Percentiles rank a stretch among this genome's conserved stretches.
These are phyloP conservation scores for Cephaloascus fragrans DNA, from an alignment of 805 yeast species.

Conservation along the genomic window DNA sequence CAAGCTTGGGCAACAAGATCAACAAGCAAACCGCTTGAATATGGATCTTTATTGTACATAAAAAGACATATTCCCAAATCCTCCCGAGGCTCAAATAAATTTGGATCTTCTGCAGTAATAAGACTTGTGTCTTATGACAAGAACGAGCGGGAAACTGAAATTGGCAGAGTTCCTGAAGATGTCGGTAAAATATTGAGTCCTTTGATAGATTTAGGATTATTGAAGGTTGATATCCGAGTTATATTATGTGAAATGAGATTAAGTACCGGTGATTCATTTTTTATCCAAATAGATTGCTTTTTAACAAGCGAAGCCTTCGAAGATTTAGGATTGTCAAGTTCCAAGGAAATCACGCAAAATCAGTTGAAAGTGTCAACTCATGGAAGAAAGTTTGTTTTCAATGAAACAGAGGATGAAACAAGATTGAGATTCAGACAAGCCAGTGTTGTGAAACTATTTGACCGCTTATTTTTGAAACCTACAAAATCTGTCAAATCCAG, in stretches of 20 bases:
- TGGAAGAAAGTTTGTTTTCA: conserved; percentile 8
- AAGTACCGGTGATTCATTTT: conserved; percentile 69
- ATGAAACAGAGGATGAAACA: conserved; percentile 47
- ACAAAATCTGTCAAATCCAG: conserved; percentile 4
- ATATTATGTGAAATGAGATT: conserved; percentile 49
- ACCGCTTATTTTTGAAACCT: conserved; percentile 29
- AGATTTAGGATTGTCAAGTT: conserved; percentile 3
- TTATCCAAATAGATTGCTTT: conserved; percentile 59
- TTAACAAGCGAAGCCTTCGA: conserved; percentile 30
- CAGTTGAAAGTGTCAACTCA: conserved; percentile 11
- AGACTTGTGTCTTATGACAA: conserved; percentile 17
- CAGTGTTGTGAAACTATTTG: conserved; percentile 47
- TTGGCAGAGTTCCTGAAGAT: conserved; percentile 71
- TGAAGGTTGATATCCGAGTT: conserved; percentile 46
- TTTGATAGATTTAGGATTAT: conserved; percentile 43
- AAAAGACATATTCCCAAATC: conserved; percentile 20
- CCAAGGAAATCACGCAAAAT: conserved; percentile 5
- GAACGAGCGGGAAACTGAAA: conserved; percentile 32
- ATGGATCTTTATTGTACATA: conserved; percentile 31
- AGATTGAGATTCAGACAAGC: conserved; percentile 40
- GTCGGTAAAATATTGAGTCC: conserved; percentile 60
- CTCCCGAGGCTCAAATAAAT: conserved; percentile 9
- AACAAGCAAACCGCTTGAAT: conserved; percentile 33
- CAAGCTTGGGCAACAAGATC: conserved; percentile 71
- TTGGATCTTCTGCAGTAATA: conserved; percentile 20